Evolutionary conservation across 441 rosid species (phyloP), one percentile per base, ranked within the genome.

Genomic region (Arabidopsis hybrid): DNA sequence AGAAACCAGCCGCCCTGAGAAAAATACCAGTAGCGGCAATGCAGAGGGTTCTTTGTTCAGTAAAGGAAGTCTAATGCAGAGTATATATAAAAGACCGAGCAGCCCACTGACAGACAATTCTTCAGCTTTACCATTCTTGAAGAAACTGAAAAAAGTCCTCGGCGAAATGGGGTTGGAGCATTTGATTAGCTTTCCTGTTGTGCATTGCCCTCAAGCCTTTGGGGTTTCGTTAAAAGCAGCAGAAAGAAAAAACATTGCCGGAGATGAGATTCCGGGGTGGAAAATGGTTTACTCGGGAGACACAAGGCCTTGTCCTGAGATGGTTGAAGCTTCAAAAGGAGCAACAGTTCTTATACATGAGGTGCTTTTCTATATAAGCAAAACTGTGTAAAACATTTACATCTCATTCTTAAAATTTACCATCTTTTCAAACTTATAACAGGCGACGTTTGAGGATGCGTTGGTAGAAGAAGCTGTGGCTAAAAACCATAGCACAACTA

Each of bases 401-500:
- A 12, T 42, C 14, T 50, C 55, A 29, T 40, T 49, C 13, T 58
- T 5, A 31, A 39, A 29, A 26, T 10, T 7, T 8, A 40, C 0
- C 18, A 17, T 50, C 0, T 39, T 9, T 32, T 8, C 0, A 8
- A 16, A 2, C 6, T 59, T 14, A 21, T 35, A 60, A 76, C 84
- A 94, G 99, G 99, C 99, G 0, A 95, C 99, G 17, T 95, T 95
- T 69, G 99, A 95, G 80, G 99, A 92, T 75, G 88, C 84, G 7
- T 77, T 92, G 89, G 82, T 84, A 75, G 99, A 93, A 12, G 98
- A 95, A 79, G 98, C 99, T 8, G 74, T 93, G 3, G 92, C 92
- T 0, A 91, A 77, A 71, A 95, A 93, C 84, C 99, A 95, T 85
- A 93, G 99, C 91, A 95, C 99, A 16, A 93, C 98, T 0, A 86